Conservation (phyloP, 1,284 basidiomycete genomes). For the Puccinia horiana region DNA sequence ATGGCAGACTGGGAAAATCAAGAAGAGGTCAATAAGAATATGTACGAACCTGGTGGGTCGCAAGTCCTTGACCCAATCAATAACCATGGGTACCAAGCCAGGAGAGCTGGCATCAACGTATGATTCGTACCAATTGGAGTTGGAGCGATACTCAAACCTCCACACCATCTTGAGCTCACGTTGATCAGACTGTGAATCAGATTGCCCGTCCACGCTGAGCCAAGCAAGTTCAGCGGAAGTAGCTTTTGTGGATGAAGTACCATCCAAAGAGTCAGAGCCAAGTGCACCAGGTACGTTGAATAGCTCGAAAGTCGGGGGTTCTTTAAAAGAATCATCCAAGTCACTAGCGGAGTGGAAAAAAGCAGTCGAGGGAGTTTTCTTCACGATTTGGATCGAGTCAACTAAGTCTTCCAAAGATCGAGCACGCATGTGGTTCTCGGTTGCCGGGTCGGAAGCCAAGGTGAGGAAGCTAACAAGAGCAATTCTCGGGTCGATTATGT, state of each 20-base stretch:
- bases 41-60: constrained; percentile 52
- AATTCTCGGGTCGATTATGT: constrained; percentile 32
- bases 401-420: constrained; percentile 33
- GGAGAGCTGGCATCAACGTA: constrained; percentile 52
- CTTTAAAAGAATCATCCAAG: neutral
- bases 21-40: constrained; percentile 50
- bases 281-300: constrained; percentile 36
- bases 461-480: constrained; percentile 40
- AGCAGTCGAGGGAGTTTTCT: constrained; percentile 1
- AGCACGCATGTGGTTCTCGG: constrained; percentile 14
- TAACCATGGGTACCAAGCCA: constrained; percentile 52
- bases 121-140: constrained; percentile 55
- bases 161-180: constrained; percentile 52
- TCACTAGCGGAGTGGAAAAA: neutral
- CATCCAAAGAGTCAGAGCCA: neutral
- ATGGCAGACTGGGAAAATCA: constrained; percentile 51
- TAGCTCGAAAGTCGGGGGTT: constrained; percentile 9
- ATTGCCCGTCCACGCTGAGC: constrained; percentile 20
- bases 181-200: neutral
- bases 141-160: constrained; percentile 53
- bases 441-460: constrained; percentile 27
- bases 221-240: constrained; percentile 42
- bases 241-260: neutral
- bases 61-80: constrained; percentile 56
- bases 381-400: constrained; percentile 19